Base-by-base conservation (phyloP, 768 basidiomycete genomes). In the Xerocomellus intermedius region DNA sequence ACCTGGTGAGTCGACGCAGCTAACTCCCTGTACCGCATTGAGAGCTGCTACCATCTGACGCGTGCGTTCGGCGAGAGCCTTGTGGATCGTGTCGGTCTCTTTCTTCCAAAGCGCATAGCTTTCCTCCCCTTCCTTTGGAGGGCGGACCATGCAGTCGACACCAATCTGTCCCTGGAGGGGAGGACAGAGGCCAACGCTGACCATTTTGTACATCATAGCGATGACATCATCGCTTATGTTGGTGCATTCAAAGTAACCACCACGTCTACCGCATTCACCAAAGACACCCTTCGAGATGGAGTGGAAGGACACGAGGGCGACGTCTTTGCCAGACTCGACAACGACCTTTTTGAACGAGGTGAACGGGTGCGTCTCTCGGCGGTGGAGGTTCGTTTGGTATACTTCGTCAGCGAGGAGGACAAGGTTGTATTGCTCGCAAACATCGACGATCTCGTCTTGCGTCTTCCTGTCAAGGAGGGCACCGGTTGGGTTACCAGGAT, bases 401-500 rank as follows among this genome's bases (percentile, higher is more conserved):
- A 99, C 96, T 72, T 99, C 96, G 72, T 99, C 96, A 0, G 96
- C 96, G 60, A 98, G 82, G 48, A 99, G 83, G 21, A 96, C 88
- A 54, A 99, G 84, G 8, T 78, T 77, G 73, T 98, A 77, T 61
- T 89, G 79, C 68, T 94, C 90, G 73, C 94, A 96, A 10, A 98
- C 73, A 26, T 83, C 73, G n/a, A 97, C 84, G 54, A 99, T 81
- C 46, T 81, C 75, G 53, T 79, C 75, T 79, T 94, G 90, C 21
- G 89, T 90, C 28, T 71, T 60, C 54, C 82, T 77, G 59, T 85
- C 81, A 12, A 99, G 82, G 48, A 96, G 79, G 5, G 87, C 83
- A 39, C 96, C 97, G 0, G 97, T 98, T 21, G 97, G 96, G 75
- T 98, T 99, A 22, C 96, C 96, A 0, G 96, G 96, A 77, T 99